Base-by-base conservation (phyloP, 768 basidiomycete species). In the Boletus fagicola region DNA sequence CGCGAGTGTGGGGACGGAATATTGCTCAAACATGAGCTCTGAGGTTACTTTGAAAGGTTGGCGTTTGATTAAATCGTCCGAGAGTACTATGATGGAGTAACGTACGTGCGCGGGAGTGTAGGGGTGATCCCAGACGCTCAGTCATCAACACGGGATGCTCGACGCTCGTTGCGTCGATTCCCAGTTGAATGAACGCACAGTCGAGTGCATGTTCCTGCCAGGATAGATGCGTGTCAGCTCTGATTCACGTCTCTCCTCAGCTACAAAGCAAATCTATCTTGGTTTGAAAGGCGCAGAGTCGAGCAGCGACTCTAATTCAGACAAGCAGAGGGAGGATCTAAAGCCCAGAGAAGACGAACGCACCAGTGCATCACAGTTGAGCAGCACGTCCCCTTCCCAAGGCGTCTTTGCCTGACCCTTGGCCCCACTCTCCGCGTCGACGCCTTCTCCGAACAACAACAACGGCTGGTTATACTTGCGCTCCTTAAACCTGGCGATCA, bases 21-120 rank as follows among this genome's bases (percentile, higher is more conserved):
- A 99, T 45, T 86, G 81, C 74, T 99, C 97, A 68, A 99, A 99
- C 74, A 99, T 84, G 31, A 99, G 85, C 67, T 99, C 97, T 0
- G 94, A 94, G 10, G 94, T 96, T 54, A 97, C 93, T 95, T 49
- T 65, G 44, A 44, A 31, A 38, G 42, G 30, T 49, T 44, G 36
- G n/a, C 49, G 43, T 55, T 30, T 6, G 39, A 44, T 30, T 8
- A 33, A 6, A 26, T 49, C 20, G 40, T 42, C 33, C 11, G 22
- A 36, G 1, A 30, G 40, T 7, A 33, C 39, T 49, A 12, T 24
- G 52, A 46, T 44, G 2, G 42, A 20, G 20, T 18, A 7, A 82
- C 92, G 54, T 69, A 96, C 95, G 69, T 43, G 87, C 83, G 68
- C 97, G 79, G 3, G 93, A 97, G 72, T 95, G 92, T 22, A 95